Evolutionary conservation across 768 basidiomycete species (phyloP).

Genomic region (Roridomyces roridus): DNA sequence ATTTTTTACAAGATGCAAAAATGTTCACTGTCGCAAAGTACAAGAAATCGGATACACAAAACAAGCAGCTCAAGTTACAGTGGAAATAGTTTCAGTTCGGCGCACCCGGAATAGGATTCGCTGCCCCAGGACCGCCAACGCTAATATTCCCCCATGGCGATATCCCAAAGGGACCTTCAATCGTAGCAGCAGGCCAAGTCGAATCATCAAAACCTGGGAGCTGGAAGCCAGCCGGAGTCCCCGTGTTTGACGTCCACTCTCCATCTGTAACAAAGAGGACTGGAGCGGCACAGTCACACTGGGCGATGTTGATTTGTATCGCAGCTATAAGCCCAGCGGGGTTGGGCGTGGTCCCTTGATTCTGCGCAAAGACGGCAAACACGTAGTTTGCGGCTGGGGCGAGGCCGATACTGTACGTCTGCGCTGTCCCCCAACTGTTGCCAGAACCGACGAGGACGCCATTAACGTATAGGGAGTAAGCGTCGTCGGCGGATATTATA

Average conservation of each 20-base stretch:
- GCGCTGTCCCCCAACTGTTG: background rate
- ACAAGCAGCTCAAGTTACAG: no score
- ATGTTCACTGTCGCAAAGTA: no score
- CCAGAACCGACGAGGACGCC: slow-evolving; percentile 30
- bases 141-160: no score
- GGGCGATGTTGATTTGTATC: slow-evolving; percentile 1
- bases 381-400: slow-evolving; percentile 20
- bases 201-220: slow-evolving; percentile 10
- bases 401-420: slow-evolving; percentile 22
- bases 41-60: no score
- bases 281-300: background rate
- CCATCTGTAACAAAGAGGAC: slow-evolving; percentile 2
- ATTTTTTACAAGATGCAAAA: no score
- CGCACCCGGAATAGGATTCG: no score
- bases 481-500: slow-evolving; percentile 32
- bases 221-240: slow-evolving; percentile 8
- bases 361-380: slow-evolving; percentile 23
- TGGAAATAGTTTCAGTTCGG: no score
- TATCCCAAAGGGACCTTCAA: background rate
- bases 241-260: slow-evolving; percentile 1
- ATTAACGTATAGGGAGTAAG: slow-evolving; percentile 34
- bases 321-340: slow-evolving; percentile 13
- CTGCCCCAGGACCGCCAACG: no score
- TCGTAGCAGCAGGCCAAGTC: slow-evolving; percentile 1
- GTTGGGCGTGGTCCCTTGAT: background rate